These are phyloP conservation scores for Fusarium mexicanum DNA, from an alignment of 2,329 filamentous ascomycete genomes.

Conservation along the genomic window DNA sequence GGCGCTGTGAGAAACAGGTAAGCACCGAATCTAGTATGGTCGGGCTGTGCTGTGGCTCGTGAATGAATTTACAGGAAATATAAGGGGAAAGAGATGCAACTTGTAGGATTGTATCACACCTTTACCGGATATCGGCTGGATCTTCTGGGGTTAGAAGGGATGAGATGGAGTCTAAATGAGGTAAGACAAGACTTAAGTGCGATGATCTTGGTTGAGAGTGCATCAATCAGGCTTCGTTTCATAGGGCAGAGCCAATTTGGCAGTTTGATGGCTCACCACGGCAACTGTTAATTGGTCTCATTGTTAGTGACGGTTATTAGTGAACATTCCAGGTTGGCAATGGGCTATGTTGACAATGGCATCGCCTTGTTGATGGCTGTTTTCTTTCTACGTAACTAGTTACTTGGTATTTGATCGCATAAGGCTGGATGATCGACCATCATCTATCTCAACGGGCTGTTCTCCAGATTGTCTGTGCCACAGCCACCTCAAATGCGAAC, in stretches of 20 bases:
- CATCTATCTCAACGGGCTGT: background rate
- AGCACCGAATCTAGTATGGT: conserved; percentile 15
- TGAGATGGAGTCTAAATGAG: conserved; percentile 29
- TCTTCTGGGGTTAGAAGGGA: conserved; percentile 11
- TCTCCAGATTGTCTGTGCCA: conserved; percentile 4
- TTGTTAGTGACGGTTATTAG: background rate
- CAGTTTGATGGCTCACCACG: conserved; percentile 4
- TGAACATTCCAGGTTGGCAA: background rate
- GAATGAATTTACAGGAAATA: background rate
- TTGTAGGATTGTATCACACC: conserved; percentile 20
- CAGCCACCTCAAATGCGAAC: background rate
- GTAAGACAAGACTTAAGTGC: conserved; percentile 36
- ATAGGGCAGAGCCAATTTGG: conserved; percentile 27
- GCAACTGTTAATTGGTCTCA: background rate
- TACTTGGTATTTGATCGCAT: conserved; percentile 1
- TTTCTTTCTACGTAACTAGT: background rate
- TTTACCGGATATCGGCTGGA: conserved; percentile 27
- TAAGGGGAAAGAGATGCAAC: background rate
- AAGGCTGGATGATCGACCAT: conserved; percentile 20
- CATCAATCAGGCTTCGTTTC: conserved; percentile 24
- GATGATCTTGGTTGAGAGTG: conserved; percentile 29
- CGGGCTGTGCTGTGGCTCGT: conserved; percentile 1
- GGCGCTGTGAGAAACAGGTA: conserved; percentile 5
- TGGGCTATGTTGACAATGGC: background rate
- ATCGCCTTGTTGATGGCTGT: background rate